Evolutionary conservation across 169 alveolate genomes (phyloP).

Genomic region (Plasmodium falciparum): DNA sequence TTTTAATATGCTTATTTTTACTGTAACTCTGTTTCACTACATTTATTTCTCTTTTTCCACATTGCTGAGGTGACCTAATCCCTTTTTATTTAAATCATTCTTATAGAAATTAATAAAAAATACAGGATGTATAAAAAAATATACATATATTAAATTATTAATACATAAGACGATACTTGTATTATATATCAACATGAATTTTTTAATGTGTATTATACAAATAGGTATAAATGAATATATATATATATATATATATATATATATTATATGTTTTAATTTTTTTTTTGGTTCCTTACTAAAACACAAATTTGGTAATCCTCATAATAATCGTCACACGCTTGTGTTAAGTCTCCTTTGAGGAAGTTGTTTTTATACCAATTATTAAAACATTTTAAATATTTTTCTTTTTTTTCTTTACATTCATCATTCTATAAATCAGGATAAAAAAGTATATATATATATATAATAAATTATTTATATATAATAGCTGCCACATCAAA

Average conservation of each 20-base stretch:
- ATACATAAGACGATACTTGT: background rate
- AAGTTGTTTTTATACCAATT: constrained; percentile 83
- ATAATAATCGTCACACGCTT: constrained; percentile 79
- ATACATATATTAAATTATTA: background rate
- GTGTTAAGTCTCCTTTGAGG: constrained; percentile 84
- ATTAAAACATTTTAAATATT: constrained; percentile 82
- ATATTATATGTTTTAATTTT: background rate
- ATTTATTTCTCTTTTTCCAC: constrained; percentile 30
- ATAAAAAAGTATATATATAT: background rate
- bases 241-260: background rate
- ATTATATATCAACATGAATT: background rate
- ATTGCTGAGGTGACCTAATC: constrained; percentile 48
- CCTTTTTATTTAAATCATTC: constrained; percentile 74
- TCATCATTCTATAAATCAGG: constrained; percentile 61
- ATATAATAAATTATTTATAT: background rate
- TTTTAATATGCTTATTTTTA: background rate
- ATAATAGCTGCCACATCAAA: background rate
- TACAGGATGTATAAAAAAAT: background rate
- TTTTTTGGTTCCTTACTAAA: constrained; percentile 53
- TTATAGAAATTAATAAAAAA: constrained; percentile 13
- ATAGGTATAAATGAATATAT: background rate
- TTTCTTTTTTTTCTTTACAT: constrained; percentile 80
- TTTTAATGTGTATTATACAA: background rate
- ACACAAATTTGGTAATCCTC: constrained; percentile 83
- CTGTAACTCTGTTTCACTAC: background rate